phyloP scores from a whole-genome alignment of 176 grass and related monocot species.

The Puya raimondii region DNA sequence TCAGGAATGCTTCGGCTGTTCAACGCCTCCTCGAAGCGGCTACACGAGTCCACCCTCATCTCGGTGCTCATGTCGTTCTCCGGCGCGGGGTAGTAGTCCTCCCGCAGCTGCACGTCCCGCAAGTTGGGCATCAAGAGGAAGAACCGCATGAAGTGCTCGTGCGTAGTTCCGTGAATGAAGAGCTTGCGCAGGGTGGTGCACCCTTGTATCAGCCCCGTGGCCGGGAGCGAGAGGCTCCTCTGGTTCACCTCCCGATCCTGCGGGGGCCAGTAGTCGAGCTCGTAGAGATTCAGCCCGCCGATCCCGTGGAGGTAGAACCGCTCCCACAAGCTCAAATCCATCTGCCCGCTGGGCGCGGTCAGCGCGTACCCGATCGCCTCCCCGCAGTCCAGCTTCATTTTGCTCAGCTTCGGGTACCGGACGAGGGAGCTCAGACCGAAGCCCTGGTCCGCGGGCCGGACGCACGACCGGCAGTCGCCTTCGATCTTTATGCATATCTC shows the following conservation, averaged over 20 bases:
- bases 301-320: slow-evolving; percentile 83
- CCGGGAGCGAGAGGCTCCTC: slow-evolving; percentile 60
- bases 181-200: slow-evolving; percentile 63
- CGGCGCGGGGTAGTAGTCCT: slow-evolving; percentile 94
- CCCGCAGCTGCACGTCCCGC: slow-evolving; percentile 81
- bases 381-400: slow-evolving; percentile 88
- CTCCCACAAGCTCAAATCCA: slow-evolving; percentile 91
- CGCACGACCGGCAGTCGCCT: slow-evolving; percentile 68
- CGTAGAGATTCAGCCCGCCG: slow-evolving; percentile 41
- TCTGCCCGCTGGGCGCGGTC: slow-evolving; percentile 75
- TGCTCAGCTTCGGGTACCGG: slow-evolving; percentile 44
- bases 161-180: slow-evolving; percentile 81
- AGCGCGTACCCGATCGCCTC: slow-evolving; percentile 87
- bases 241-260: slow-evolving; percentile 97
- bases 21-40: slow-evolving; percentile 59
- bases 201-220: slow-evolving; percentile 42
- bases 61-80: slow-evolving; percentile 96
- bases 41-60: slow-evolving; percentile 74
- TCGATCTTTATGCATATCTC: slow-evolving; percentile 85
- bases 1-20: slow-evolving; percentile 40
- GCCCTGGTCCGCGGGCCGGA: slow-evolving; percentile 10
- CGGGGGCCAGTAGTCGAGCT: slow-evolving; percentile 96
- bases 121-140: slow-evolving; percentile 48
- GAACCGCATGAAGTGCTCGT: slow-evolving; percentile 92
- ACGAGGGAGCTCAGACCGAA: slow-evolving; percentile 61